A percentile compares a stretch with the other conserved stretches of the same genome.
Conservation (phyloP, 768 basidiomycete species). For the Grammothele lineata region DNA sequence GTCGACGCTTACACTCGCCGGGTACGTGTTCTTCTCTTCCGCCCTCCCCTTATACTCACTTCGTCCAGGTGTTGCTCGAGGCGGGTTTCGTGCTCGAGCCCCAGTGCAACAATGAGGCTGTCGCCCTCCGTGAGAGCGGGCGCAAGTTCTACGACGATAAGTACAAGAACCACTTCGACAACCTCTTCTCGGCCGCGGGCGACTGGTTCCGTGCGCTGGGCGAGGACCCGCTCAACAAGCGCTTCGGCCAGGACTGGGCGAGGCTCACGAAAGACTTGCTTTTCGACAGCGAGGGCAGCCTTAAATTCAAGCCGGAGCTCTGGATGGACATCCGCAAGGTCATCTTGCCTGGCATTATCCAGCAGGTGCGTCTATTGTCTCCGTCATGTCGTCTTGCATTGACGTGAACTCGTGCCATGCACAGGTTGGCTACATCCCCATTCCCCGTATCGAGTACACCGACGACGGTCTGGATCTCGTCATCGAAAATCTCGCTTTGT, state of each 20-base stretch:
- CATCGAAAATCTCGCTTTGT: slow-evolving; percentile 88
- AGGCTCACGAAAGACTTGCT: slow-evolving; percentile 81
- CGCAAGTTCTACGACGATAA: slow-evolving; percentile 72
- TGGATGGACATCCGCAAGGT: slow-evolving; percentile 86
- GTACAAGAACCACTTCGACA: slow-evolving; percentile 77
- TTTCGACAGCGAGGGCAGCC: slow-evolving; percentile 72
- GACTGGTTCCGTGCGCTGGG: slow-evolving; percentile 84
- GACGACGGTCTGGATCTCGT: slow-evolving; percentile 85
- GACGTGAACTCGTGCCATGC: slow-evolving; percentile 27
- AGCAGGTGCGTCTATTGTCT: too few relatives aligned
- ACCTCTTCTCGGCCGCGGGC: slow-evolving; percentile 63
- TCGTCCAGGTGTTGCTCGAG: slow-evolving; percentile 75
- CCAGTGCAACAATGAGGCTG: slow-evolving; percentile 61
- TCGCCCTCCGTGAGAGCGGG: slow-evolving; percentile 62
- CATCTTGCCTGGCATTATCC: slow-evolving; percentile 75
- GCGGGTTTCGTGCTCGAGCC: slow-evolving; percentile 85
- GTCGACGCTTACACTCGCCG: slow-evolving; percentile 65
- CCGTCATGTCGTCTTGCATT: slow-evolving; percentile 12
- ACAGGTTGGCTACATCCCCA: slow-evolving; percentile 81
- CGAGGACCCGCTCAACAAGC: slow-evolving; percentile 78
- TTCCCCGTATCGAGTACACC: slow-evolving; percentile 92
- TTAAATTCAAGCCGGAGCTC: slow-evolving; percentile 84
- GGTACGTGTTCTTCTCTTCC: too few relatives aligned
- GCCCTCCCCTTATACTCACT: too few relatives aligned
- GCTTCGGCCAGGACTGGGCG: slow-evolving; percentile 81